Evolutionary conservation across 257 asterid genomes (phyloP), one percentile per base, ranked within the genome.

Genomic region (Solanum corneliomulleri): DNA sequence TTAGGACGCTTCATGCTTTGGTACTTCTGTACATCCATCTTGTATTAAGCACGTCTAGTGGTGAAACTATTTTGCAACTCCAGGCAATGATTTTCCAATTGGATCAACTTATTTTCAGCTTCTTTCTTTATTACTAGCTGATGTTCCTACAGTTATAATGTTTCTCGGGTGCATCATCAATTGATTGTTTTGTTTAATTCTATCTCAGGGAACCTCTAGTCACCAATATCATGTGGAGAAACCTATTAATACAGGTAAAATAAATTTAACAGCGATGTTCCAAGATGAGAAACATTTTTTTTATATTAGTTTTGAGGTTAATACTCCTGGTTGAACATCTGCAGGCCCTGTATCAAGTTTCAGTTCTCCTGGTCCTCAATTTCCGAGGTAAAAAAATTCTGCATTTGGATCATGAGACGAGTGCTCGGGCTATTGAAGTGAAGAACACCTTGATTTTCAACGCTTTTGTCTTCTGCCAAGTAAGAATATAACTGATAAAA

Each of bases 191-290:
- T 85, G 31, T 83, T n/a, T 81, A 21, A 52, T 86, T 89, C 64
- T 45, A 35, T 92, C 90, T 71, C 86, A 96, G 99, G 98, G 99
- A 96, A 89, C 99, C 99, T 88, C 94, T 97, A 12, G 94, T 97
- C 85, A 95, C 99, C 86, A 97, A 97, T 89, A 92, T 95, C 88
- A 95, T 97, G 99, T 97, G 99, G 99, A 94, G 99, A 93, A 97
- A 97, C 91, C 87, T 95, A 90, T 37, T 95, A 69, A 88, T 96
- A 87, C 99, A 96, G 99, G 99, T 96, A 93, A 37, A 27, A 31
- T n/a, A n/a, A 7, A 29, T 31, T 20, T 68, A 42, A 64, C 11
- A 35, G 71, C 58, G n/a, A 45, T 74, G 35, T 62, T 82, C 45
- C 83, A 31, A 33, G 37, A 29, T 35, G 31, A 7, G 47, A 52